Evolutionary conservation across 768 basidiomycete species (phyloP).

Genomic region (Lactarius vividus): DNA sequence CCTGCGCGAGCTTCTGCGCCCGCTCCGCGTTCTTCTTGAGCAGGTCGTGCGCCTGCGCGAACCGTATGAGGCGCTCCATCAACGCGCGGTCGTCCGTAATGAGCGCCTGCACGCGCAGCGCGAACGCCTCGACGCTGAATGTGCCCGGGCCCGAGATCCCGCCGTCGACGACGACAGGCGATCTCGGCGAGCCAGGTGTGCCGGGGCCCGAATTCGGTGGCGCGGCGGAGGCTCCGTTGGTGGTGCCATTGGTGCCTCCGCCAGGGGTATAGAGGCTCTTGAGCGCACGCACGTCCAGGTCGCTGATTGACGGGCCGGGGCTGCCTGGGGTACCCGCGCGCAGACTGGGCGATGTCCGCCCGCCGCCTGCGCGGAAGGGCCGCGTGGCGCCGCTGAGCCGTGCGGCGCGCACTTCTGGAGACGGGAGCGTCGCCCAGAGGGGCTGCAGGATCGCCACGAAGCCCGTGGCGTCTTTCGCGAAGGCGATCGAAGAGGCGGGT

Average conservation of each 20-base stretch:
- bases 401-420: conserved; percentile 74
- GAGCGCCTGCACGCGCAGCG: conserved; percentile 72
- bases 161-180: conserved; percentile 18
- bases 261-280: conserved; percentile 68
- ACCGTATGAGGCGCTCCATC: conserved; percentile 79
- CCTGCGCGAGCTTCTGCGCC: conserved; percentile 86
- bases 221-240: background rate
- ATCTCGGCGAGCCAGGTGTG: conserved; percentile 25
- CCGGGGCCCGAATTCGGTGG: conserved; percentile 17
- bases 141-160: conserved; percentile 32
- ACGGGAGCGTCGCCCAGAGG: conserved; percentile 80
- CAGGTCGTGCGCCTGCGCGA: conserved; percentile 86
- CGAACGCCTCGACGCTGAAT: conserved; percentile 77
- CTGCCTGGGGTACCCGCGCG: conserved; percentile 36
- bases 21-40: conserved; percentile 91
- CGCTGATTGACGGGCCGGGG: conserved; percentile 59
- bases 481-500: conserved; percentile 30
- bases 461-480: conserved; percentile 47
- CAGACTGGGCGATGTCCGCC: conserved; percentile 29
- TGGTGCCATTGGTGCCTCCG: conserved; percentile 1
- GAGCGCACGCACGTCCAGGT: conserved; percentile 83
- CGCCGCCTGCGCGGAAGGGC: conserved; percentile 43
- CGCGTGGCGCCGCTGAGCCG: conserved; percentile 51
- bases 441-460: conserved; percentile 64
- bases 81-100: conserved; percentile 80